Conservation (phyloP, 2,329 filamentous ascomycete genomes). For the Pochonia chlamydosporia region DNA sequence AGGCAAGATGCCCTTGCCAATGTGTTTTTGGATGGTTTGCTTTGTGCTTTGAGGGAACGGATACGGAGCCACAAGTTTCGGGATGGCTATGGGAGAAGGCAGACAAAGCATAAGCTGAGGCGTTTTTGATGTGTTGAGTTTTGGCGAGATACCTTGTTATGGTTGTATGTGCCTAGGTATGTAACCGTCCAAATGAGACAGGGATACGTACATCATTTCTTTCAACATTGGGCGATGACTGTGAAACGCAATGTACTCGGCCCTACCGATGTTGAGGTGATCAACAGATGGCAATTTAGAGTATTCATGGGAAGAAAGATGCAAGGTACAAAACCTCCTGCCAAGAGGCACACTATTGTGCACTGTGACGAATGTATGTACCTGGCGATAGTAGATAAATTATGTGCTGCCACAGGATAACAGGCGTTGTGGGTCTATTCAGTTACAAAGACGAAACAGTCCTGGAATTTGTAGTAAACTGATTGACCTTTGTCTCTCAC, state of each 20-base stretch:
- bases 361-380: no score
- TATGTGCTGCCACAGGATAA: no score
- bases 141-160: slow-evolving; percentile 13
- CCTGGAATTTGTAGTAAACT: no score
- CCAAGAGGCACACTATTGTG: no score
- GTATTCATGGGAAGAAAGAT: no score
- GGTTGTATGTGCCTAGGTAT: slow-evolving; percentile 6
- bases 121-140: slow-evolving; percentile 10
- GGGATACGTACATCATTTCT: slow-evolving; percentile 2
- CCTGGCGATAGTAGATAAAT: no score
- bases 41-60: slow-evolving; percentile 7
- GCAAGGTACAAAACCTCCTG: no score
- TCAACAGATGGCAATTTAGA: no score
- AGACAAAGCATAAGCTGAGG: slow-evolving; percentile 11
- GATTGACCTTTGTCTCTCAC: no score
- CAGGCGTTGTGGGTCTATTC: no score
- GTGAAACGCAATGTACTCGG: not conserved
- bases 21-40: slow-evolving; percentile 11
- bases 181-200: slow-evolving; percentile 1
- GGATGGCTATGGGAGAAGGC: not conserved
- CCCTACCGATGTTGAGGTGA: no score
- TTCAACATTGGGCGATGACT: not conserved
- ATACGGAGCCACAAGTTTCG: not conserved
- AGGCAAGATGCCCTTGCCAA: not conserved
- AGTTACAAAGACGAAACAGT: no score